Evolutionary conservation across 495 filamentous ascomycete genomes (phyloP).

Genomic region (Penicillium parvum): DNA sequence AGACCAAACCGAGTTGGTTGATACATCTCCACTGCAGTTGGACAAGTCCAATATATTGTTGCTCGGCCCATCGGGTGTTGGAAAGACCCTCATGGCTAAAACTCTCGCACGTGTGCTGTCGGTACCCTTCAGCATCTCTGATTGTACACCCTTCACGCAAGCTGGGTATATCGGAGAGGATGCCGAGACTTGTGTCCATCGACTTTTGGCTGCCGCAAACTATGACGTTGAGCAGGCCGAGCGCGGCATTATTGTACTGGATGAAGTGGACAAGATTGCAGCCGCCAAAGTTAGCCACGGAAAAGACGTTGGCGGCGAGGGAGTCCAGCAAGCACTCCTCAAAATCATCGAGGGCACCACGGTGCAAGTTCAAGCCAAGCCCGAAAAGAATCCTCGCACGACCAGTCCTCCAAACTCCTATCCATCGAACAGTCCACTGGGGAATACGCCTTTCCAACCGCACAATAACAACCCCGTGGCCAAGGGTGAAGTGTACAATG

Average conservation of each 20-base stretch:
- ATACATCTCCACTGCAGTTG: conserved; percentile 65
- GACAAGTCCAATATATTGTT: conserved; percentile 96
- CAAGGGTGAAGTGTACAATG: conserved; percentile 82
- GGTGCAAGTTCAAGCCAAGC: conserved; percentile 76
- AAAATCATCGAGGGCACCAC: conserved; percentile 97
- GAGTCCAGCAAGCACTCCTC: conserved; percentile 91
- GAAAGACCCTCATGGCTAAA: conserved; percentile 93
- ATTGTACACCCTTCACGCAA: conserved; percentile 96
- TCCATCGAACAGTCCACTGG: conserved; percentile 48
- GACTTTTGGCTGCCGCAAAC: conserved; percentile 82
- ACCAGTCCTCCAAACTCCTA: conserved; percentile 40
- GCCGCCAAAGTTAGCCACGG: conserved; percentile 63
- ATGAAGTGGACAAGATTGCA: conserved; percentile 96
- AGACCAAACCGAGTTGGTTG: conserved; percentile 40
- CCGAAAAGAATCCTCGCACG: conserved; percentile 57
- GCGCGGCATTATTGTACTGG: conserved; percentile 88
- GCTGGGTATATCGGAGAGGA: conserved; percentile 98
- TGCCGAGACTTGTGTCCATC: conserved; percentile 86
- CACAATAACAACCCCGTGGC: conserved; percentile 38
- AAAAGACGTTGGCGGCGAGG: conserved; percentile 86
- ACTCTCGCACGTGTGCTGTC: conserved; percentile 74
- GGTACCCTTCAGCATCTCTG: conserved; percentile 94
- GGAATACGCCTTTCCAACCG: conserved; percentile 38
- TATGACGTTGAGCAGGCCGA: conserved; percentile 85
- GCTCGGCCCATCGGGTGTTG: conserved; percentile 90